These are phyloP conservation scores for Fusarium sp. DNA, from an alignment of 2,329 filamentous ascomycete species.

Conservation along the genomic window DNA sequence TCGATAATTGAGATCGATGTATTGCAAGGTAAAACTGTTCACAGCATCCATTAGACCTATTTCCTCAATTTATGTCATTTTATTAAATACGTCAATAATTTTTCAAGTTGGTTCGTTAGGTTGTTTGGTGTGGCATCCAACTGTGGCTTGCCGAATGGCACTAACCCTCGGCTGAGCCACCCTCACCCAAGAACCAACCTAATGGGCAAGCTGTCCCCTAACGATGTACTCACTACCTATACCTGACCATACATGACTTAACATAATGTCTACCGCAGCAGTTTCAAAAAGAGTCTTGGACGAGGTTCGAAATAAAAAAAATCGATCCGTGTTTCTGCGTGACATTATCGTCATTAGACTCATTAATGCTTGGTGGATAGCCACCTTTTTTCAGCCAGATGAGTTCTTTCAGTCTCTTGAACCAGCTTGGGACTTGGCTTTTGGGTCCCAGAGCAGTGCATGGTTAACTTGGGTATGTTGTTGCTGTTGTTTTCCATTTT, in stretches of 20 bases:
- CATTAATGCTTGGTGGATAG: constrained; percentile 80
- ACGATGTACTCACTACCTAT: background rate
- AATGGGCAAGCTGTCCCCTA: constrained; percentile 6
- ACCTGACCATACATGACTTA: background rate
- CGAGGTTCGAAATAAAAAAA: constrained; percentile 41
- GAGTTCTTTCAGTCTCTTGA: constrained; percentile 97
- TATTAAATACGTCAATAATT: too few relatives aligned
- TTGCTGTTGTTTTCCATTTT: constrained; percentile 1
- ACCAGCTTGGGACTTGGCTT: constrained; percentile 90
- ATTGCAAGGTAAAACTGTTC: too few relatives aligned
- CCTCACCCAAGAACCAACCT: constrained; percentile 6
- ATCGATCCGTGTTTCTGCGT: constrained; percentile 50
- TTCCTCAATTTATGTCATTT: too few relatives aligned
- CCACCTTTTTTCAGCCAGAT: constrained; percentile 97
- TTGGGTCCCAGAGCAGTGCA: constrained; percentile 80
- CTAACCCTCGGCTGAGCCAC: constrained; percentile 25
- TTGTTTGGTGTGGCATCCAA: background rate
- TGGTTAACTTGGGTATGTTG: constrained; percentile 94
- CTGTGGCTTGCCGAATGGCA: constrained; percentile 4
- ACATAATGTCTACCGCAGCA: constrained; percentile 30
- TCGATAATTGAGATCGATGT: too few relatives aligned
- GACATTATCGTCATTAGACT: constrained; percentile 77
- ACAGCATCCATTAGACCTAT: too few relatives aligned
- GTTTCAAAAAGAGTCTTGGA: constrained; percentile 21
- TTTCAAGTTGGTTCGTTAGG: background rate